phyloP scores from a whole-genome alignment of 257 asterid genomes.

The Solanum arcanum region DNA sequence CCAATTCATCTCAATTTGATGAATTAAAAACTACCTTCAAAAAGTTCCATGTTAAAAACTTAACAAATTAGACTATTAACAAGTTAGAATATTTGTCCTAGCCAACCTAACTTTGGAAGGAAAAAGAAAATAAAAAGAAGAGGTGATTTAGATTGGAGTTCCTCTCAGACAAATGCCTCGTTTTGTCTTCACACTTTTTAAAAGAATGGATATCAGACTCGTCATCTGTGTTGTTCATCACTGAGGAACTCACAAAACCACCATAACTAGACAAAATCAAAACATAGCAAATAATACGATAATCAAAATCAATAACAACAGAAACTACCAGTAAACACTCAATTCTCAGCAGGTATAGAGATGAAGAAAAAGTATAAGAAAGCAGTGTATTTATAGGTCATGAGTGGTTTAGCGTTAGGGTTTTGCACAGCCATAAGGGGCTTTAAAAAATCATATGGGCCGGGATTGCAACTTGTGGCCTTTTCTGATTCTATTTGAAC shows the following conservation, averaged over 20 bases:
- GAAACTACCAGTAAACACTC: not conserved
- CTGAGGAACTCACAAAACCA: constrained; percentile 20
- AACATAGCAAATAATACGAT: not conserved
- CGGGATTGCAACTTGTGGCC: not conserved
- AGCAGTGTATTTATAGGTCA: not conserved
- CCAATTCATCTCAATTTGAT: not conserved
- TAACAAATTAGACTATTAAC: too few relatives aligned
- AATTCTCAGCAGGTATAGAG: not conserved
- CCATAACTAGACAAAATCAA: not conserved
- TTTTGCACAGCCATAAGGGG: not conserved
- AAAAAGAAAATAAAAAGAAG: too few relatives aligned
- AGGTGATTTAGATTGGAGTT: not conserved
- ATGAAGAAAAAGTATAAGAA: not conserved
- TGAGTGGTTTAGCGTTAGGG: not conserved
- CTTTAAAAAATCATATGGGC: not conserved
- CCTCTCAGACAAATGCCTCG: constrained; percentile 96
- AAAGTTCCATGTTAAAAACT: not conserved
- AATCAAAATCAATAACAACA: not conserved
- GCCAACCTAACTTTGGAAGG: not conserved
- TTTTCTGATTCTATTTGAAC: not conserved
- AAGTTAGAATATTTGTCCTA: not conserved
- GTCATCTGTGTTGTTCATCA: constrained; percentile 71
- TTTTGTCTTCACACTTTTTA: constrained; percentile 32
- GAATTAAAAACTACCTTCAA: not conserved
- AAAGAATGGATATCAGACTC: constrained; percentile 88